Evolutionary conservation across 257 asterid genomes (phyloP).

Genomic region (Solanum peruvianum): DNA sequence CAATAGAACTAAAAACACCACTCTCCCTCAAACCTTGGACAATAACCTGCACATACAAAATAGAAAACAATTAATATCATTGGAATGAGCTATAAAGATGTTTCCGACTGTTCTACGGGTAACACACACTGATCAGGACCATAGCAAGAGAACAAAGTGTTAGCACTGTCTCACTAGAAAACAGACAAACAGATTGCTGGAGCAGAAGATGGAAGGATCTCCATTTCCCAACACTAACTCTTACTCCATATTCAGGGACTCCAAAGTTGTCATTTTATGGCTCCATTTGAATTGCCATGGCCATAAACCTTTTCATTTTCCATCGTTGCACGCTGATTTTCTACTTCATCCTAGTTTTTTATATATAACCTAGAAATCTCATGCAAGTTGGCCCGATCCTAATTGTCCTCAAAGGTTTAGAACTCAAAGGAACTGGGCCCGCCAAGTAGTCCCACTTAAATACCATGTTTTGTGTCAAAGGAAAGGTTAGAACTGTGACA

Average conservation of each 20-base stretch:
- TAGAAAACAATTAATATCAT: not conserved
- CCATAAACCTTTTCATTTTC: not conserved
- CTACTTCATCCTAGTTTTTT: not conserved
- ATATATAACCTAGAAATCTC: not conserved
- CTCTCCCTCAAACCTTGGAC: slow-evolving; percentile 88
- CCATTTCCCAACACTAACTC: not conserved
- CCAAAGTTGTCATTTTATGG: not conserved
- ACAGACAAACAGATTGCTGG: not conserved
- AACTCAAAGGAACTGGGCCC: not conserved
- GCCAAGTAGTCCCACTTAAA: not conserved
- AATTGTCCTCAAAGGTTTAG: not conserved
- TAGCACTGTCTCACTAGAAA: not conserved
- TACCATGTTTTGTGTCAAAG: not conserved
- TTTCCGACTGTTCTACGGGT: not conserved
- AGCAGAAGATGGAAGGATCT: not conserved
- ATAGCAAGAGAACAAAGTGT: not conserved
- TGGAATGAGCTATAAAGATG: not conserved
- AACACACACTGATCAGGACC: not conserved
- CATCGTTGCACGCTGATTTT: not conserved
- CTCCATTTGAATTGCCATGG: not conserved
- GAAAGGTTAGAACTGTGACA: not conserved
- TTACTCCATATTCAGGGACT: not conserved
- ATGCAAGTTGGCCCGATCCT: not conserved
- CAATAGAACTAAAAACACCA: slow-evolving; percentile 53
- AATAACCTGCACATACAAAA: slow-evolving; percentile 39